Conservation (phyloP, 2,329 filamentous ascomycete species). For the Diaporthe helianthi region DNA sequence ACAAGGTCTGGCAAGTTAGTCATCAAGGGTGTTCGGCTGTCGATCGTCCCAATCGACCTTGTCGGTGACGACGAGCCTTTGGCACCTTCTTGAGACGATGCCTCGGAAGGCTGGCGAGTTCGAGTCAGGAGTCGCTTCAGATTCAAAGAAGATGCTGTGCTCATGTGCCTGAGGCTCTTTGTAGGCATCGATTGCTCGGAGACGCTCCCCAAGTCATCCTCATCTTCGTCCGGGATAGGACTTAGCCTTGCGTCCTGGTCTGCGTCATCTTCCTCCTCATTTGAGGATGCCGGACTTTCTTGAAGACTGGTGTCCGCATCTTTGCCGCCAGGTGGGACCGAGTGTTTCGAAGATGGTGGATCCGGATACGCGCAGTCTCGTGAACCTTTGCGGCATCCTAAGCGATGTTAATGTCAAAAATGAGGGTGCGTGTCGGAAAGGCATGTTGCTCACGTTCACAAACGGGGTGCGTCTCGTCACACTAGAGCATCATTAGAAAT, state of each 20-base stretch:
- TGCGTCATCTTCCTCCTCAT: slow-evolving; percentile 57
- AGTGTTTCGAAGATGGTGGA: slow-evolving; percentile 56
- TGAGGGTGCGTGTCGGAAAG: not conserved
- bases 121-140: slow-evolving; percentile 42
- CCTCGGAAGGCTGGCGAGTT: slow-evolving; percentile 59
- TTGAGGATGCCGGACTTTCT: slow-evolving; percentile 61
- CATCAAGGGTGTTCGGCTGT: slow-evolving; percentile 44
- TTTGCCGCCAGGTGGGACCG: slow-evolving; percentile 45
- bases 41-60: slow-evolving; percentile 53
- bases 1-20: slow-evolving; percentile 43
- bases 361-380: slow-evolving; percentile 92
- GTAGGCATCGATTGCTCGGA: slow-evolving; percentile 38
- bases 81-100: slow-evolving; percentile 57
- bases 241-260: slow-evolving; percentile 55
- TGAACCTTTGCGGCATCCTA: slow-evolving; percentile 89
- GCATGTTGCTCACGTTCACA: slow-evolving; percentile 72
- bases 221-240: slow-evolving; percentile 63
- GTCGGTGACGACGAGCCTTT: slow-evolving; percentile 64
- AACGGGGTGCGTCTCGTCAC: slow-evolving; percentile 85
- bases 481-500: slow-evolving; percentile 61
- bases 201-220: slow-evolving; percentile 47
- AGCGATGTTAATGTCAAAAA: slow-evolving; percentile 34
- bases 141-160: slow-evolving; percentile 48
- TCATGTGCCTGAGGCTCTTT: slow-evolving; percentile 45
- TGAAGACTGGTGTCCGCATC: slow-evolving; percentile 50